Conservation (phyloP, 805 yeast genomes). For the Grigorovia humatica region DNA sequence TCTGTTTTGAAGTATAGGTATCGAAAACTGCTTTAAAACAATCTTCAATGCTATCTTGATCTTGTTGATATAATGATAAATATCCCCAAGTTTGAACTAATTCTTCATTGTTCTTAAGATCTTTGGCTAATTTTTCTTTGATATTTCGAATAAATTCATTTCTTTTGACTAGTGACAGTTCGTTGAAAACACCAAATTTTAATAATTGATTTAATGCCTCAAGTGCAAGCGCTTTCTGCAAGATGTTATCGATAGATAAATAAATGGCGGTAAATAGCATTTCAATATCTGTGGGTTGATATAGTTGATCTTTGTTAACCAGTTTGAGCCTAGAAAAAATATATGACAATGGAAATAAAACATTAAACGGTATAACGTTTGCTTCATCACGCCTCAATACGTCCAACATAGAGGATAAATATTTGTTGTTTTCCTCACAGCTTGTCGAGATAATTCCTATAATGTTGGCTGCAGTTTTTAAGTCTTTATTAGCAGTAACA, state of each 20-base stretch:
- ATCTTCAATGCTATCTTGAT: conserved; percentile 23
- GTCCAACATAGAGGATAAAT: conserved; percentile 3
- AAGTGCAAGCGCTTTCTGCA: conserved; percentile 1
- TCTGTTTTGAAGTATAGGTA: conserved; percentile 54
- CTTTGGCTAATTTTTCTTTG: conserved; percentile 25
- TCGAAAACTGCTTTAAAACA: conserved; percentile 42
- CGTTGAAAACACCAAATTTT: conserved; percentile 30
- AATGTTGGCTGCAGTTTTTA: conserved; percentile 33
- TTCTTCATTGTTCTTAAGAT: conserved; percentile 47
- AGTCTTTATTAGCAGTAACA: conserved; percentile 14
- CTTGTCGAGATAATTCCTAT: conserved; percentile 36
- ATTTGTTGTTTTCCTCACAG: not conserved
- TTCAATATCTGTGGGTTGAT: not conserved
- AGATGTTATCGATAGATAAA: not conserved
- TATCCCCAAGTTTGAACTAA: conserved; percentile 48
- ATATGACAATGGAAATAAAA: conserved; percentile 10
- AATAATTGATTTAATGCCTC: conserved; percentile 27
- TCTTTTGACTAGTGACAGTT: conserved; percentile 11
- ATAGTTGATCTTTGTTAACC: not conserved
- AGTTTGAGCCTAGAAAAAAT: conserved; percentile 17
- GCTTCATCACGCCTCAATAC: not conserved
- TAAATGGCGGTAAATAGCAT: conserved; percentile 1
- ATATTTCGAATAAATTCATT: conserved; percentile 18
- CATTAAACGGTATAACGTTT: conserved; percentile 1
- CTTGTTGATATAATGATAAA: conserved; percentile 34